Conservation (phyloP, 202 grass and related monocot species). For the Eragrostis tef region DNA sequence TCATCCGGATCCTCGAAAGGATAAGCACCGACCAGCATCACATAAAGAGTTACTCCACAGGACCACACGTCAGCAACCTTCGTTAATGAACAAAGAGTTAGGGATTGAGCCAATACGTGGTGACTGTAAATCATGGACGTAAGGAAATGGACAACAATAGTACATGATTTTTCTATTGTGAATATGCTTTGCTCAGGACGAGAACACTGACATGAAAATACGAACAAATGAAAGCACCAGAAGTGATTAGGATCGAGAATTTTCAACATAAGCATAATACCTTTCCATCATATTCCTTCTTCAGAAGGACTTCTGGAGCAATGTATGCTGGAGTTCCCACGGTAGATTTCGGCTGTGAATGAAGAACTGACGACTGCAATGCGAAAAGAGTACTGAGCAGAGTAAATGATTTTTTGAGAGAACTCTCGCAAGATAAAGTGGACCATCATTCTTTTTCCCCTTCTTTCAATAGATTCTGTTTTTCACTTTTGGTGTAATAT, state of each 20-base stretch:
- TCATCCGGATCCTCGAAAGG: conserved; percentile 90
- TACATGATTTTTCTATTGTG: not conserved
- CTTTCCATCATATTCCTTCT: conserved; percentile 99
- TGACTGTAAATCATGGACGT: not conserved
- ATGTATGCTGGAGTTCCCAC: conserved; percentile 96
- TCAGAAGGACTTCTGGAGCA: conserved; percentile 95
- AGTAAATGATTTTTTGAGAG: conserved; percentile 2
- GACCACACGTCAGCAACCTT: conserved; percentile 96
- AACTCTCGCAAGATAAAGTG: not conserved
- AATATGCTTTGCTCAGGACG: not conserved
- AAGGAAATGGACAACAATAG: not conserved
- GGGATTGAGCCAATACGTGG: not conserved
- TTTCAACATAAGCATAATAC: conserved; percentile 43
- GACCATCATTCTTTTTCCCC: not conserved
- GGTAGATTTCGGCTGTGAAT: conserved; percentile 95
- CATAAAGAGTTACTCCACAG: conserved; percentile 82
- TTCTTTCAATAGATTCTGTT: not conserved
- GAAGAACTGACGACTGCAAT: conserved; percentile 85
- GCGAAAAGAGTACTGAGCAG: conserved; percentile 4
- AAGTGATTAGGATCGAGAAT: not conserved
- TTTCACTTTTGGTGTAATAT: not conserved
- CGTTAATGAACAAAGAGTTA: conserved; percentile 27
- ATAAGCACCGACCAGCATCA: conserved; percentile 91
- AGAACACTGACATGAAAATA: not conserved
- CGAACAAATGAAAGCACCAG: not conserved